phyloP scores from a whole-genome alignment of 257 asterid species.

The Catharanthus roseus region DNA sequence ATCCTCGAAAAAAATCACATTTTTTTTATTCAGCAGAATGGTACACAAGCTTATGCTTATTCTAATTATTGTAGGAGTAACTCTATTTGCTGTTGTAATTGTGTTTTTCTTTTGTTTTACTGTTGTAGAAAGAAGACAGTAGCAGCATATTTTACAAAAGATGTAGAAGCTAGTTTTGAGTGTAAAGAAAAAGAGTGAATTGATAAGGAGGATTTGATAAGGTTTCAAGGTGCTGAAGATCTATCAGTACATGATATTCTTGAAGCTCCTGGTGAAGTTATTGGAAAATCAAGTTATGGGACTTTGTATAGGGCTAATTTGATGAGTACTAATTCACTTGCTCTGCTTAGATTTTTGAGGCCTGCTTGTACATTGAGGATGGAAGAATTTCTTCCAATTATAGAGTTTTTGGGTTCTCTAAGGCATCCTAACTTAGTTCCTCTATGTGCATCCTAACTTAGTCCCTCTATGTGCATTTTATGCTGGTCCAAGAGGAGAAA shows the following conservation, averaged over 20 bases:
- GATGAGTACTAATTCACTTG: conserved; percentile 43
- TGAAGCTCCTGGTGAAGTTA: conserved; percentile 91
- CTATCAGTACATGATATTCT: conserved; percentile 55
- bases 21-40: conserved; percentile 46
- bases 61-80: conserved; percentile 35
- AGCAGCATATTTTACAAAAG: conserved; percentile 28
- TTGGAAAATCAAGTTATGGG: conserved; percentile 78
- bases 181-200: conserved; percentile 37
- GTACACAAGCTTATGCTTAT: conserved; percentile 42
- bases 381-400: conserved; percentile 54
- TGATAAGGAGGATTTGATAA: conserved; percentile 50
- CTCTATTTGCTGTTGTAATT: conserved; percentile 28
- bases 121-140: conserved; percentile 36
- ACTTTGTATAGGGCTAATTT: conserved; percentile 69
- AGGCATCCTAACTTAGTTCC: conserved; percentile 77
- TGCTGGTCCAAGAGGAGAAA: conserved; percentile 82
- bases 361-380: conserved; percentile 78
- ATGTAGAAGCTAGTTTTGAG: conserved; percentile 40
- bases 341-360: conserved; percentile 76
- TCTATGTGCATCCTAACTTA: no score
- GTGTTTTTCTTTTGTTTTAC: conserved; percentile 30
- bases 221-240: conserved; percentile 66
- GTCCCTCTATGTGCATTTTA: conserved; percentile 78
- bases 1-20: conserved; percentile 11
- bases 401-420: conserved; percentile 63